A percentile compares a stretch with the other conserved stretches of the same genome.
Evolutionary conservation across 371 early-diverging fungal genomes (phyloP).

Genomic region (Circinella umbellata): DNA sequence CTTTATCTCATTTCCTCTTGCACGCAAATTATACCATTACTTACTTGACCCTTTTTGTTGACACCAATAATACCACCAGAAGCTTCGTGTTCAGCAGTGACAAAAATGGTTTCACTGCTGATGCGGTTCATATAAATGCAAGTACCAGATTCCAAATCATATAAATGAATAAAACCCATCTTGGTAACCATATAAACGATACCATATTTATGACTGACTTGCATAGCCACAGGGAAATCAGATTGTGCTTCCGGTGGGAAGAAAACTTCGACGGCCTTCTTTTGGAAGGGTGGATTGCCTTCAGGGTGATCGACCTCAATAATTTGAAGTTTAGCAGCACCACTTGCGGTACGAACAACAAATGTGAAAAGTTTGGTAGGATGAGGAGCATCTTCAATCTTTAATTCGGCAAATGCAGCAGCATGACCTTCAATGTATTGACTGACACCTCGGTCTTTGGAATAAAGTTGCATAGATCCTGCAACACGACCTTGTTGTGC

Average conservation of each 20-base stretch:
- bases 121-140: conserved; percentile 97
- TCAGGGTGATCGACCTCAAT: conserved; percentile 97
- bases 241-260: conserved; percentile 94
- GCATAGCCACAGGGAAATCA: conserved; percentile 98
- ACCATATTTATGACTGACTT: conserved; percentile 90
- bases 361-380: conserved; percentile 93
- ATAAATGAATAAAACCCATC: conserved; percentile 95
- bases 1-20: too few relatives aligned
- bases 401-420: conserved; percentile 92
- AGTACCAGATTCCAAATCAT: conserved; percentile 91
- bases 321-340: conserved; percentile 89
- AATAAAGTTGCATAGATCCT: conserved; percentile 95
- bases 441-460: conserved; percentile 89
- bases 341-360: conserved; percentile 81
- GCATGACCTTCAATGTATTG: conserved; percentile 98
- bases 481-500: conserved; percentile 90
- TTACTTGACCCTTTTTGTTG: conserved; percentile 95
- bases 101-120: conserved; percentile 95
- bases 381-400: conserved; percentile 72
- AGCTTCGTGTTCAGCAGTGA: conserved; percentile 87
- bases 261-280: conserved; percentile 91
- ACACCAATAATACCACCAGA: conserved; percentile 92
- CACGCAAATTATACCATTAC: too few relatives aligned
- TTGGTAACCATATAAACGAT: conserved; percentile 95
- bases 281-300: conserved; percentile 89